Percentiles rank a stretch among this genome's conserved stretches.
These are phyloP conservation scores for Prunus salicina DNA, from an alignment of 306 rosid genomes.

Conservation along the genomic window DNA sequence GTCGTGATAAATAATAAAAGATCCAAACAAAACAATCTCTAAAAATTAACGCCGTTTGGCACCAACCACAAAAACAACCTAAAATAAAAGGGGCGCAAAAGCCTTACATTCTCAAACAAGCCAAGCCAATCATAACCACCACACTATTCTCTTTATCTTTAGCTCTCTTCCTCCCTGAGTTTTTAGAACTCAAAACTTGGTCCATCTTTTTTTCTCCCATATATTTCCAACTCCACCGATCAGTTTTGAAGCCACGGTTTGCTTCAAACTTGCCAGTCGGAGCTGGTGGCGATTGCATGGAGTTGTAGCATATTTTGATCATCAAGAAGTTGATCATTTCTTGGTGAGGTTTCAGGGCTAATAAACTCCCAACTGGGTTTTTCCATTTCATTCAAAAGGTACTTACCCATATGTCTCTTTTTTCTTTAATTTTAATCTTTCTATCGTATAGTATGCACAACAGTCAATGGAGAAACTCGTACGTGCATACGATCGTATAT, in stretches of 20 bases:
- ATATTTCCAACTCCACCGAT: neutral
- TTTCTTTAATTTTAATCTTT: neutral
- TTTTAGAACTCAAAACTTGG: neutral
- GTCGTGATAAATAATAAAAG: neutral
- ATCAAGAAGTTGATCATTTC: neutral
- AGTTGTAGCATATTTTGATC: conserved; percentile 16
- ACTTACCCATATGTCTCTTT: neutral
- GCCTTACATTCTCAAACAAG: conserved; percentile 39
- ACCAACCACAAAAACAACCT: conserved; percentile 40
- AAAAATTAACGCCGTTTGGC: conserved; percentile 46
- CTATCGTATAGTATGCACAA: neutral
- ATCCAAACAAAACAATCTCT: neutral
- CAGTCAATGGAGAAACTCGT: neutral
- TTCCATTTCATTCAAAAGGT: conserved; percentile 8
- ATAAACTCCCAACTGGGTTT: conserved; percentile 17
- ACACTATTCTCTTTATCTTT: neutral
- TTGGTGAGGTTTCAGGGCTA: conserved; percentile 38
- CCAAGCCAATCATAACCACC: neutral
- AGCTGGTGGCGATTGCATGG: conserved; percentile 13
- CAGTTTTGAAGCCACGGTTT: neutral
- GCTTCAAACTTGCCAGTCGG: neutral
- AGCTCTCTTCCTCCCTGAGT: neutral
- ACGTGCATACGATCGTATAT: too few species aligned
- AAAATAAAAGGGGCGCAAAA: conserved; percentile 42
- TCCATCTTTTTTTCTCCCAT: neutral